Evolutionary conservation across 768 basidiomycete genomes (phyloP).

Genomic region (Ramaria sp.): DNA sequence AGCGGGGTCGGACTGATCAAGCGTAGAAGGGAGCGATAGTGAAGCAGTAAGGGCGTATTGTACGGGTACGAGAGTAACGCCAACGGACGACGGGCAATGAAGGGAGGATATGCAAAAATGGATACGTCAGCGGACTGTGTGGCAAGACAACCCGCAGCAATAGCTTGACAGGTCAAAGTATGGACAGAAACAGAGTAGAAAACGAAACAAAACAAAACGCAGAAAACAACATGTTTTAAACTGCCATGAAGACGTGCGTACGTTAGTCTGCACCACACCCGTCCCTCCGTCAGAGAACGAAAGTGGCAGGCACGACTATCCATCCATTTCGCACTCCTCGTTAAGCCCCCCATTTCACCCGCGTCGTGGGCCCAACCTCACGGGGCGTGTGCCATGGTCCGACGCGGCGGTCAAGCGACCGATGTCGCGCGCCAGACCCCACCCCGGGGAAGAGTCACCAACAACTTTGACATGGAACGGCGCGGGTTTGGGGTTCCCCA

Average conservation of each 20-base stretch:
- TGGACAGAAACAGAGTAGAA: conserved; percentile 9
- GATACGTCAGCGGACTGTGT: conserved; percentile 47
- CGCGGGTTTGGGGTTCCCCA: conserved; percentile 93
- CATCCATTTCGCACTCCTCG: conserved; percentile 78
- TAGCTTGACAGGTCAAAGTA: conserved; percentile 1
- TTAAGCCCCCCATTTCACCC: conserved; percentile 99
- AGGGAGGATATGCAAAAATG: conserved; percentile 37
- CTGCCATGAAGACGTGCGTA: conserved; percentile 8
- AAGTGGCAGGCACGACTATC: conserved; percentile 38
- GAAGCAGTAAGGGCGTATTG: conserved; percentile 17
- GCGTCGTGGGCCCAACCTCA: conserved; percentile 79
- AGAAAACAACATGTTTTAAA: conserved; percentile 7
- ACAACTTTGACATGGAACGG: conserved; percentile 33
- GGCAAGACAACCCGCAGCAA: conserved; percentile 7
- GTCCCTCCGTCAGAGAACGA: conserved; percentile 65
- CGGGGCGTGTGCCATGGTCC: conserved; percentile 54
- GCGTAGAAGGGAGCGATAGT: conserved; percentile 11
- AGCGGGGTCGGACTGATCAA: conserved; percentile 66
- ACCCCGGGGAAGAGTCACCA: conserved; percentile 68
- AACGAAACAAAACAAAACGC: conserved; percentile 5
- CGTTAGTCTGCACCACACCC: conserved; percentile 25
- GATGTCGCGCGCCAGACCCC: conserved; percentile 75
- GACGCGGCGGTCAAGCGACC: conserved; percentile 90
- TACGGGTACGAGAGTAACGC: conserved; percentile 20
- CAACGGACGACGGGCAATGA: conserved; percentile 7